phyloP scores from a whole-genome alignment of 768 basidiomycete genomes.

The Kwoniella mangroviensis region DNA sequence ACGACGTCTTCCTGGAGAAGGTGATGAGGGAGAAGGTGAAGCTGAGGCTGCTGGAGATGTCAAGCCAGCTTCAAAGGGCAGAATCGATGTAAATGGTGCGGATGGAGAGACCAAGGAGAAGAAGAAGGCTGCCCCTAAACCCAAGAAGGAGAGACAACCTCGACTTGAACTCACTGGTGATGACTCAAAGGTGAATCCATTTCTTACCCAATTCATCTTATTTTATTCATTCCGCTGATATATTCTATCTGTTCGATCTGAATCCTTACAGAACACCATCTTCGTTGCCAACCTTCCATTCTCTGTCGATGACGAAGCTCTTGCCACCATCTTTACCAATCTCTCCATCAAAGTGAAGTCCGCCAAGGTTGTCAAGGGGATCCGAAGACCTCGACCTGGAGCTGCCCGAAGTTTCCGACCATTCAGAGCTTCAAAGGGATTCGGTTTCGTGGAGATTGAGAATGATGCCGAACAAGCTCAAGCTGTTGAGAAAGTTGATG shows the following conservation, averaged over 20 bases:
- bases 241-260: not conserved
- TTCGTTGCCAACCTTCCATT: slow-evolving; percentile 99
- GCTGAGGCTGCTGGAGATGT: slow-evolving; percentile 24
- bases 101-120: slow-evolving; percentile 36
- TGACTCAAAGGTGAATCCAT: slow-evolving; percentile 44
- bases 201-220: no score
- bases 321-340: slow-evolving; percentile 81
- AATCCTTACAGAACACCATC: slow-evolving; percentile 64
- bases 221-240: no score
- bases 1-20: slow-evolving; percentile 53
- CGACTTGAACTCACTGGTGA: slow-evolving; percentile 48
- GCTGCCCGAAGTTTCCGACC: slow-evolving; percentile 64
- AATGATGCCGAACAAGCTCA: slow-evolving; percentile 85
- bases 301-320: slow-evolving; percentile 81
- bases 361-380: slow-evolving; percentile 74
- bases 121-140: slow-evolving; percentile 32
- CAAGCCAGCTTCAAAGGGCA: slow-evolving; percentile 36
- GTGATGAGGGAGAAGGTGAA: slow-evolving; percentile 44
- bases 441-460: slow-evolving; percentile 96
- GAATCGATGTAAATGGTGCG: slow-evolving; percentile 50
- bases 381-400: slow-evolving; percentile 61
- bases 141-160: slow-evolving; percentile 40
- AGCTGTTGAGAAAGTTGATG: slow-evolving; percentile 83
- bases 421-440: slow-evolving; percentile 89
- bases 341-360: slow-evolving; percentile 79